Evolutionary conservation across 2,329 filamentous ascomycete species (phyloP).

Genomic region (Arthrobotrys pseudoclavata): DNA sequence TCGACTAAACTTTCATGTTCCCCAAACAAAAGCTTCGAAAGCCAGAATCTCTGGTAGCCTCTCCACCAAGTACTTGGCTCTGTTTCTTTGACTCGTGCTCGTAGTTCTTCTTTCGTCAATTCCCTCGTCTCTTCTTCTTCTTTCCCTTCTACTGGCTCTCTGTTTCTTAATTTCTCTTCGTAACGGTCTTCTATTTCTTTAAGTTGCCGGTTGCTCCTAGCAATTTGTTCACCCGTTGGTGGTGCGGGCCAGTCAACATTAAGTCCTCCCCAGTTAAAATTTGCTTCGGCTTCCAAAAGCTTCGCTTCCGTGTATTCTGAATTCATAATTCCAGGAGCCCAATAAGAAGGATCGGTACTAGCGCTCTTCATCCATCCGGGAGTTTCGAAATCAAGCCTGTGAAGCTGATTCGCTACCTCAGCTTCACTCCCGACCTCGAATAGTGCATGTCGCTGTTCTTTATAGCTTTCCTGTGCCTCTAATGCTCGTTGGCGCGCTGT

Average conservation of each 20-base stretch:
- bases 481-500: neutral
- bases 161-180: too few species aligned
- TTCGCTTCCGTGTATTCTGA: neutral
- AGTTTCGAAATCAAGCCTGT: neutral
- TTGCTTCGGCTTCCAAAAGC: neutral
- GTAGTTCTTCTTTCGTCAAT: neutral
- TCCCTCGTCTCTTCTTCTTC: neutral
- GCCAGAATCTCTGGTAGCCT: conserved; percentile 26
- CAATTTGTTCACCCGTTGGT: neutral
- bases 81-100: neutral
- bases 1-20: conserved; percentile 35
- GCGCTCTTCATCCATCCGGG: conserved; percentile 7
- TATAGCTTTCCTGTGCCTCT: neutral
- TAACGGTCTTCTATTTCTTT: neutral
- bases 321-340: neutral
- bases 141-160: neutral
- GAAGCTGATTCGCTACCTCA: neutral
- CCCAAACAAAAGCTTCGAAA: conserved; percentile 41
- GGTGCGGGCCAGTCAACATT: neutral
- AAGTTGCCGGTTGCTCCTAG: neutral
- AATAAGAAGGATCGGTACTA: neutral
- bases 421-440: neutral
- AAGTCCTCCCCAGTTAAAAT: neutral
- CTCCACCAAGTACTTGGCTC: conserved; percentile 14
- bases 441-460: neutral